Conservation (phyloP, 495 filamentous ascomycete species). For the Hypoxylon fuscum region DNA sequence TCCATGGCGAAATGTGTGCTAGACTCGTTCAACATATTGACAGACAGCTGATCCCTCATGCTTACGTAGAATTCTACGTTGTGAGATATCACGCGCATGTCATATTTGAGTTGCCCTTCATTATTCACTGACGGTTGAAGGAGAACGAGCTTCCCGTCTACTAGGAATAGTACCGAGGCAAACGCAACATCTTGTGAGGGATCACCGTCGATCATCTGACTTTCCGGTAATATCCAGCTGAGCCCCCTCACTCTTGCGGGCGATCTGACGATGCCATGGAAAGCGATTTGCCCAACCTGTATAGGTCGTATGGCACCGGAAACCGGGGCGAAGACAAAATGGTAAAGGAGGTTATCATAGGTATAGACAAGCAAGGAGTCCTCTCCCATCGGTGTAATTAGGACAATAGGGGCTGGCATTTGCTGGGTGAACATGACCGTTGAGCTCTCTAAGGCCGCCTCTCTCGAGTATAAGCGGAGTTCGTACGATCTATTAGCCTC, state of each 20-base stretch:
- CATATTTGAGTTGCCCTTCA: constrained; percentile 86
- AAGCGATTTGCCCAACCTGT: constrained; percentile 94
- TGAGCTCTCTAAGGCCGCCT: constrained; percentile 77
- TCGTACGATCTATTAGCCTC: constrained; percentile 85
- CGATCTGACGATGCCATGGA: constrained; percentile 94
- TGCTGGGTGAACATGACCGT: constrained; percentile 77
- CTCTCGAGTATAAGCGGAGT: constrained; percentile 91
- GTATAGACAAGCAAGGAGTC: constrained; percentile 97
- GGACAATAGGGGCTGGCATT: constrained; percentile 83
- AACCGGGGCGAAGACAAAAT: constrained; percentile 84
- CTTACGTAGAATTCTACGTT: constrained; percentile 94
- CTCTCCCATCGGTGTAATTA: constrained; percentile 86
- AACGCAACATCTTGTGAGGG: constrained; percentile 95
- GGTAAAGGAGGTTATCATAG: constrained; percentile 93
- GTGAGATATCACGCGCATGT: constrained; percentile 95
- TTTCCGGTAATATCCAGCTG: constrained; percentile 94
- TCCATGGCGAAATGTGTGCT: constrained; percentile 37
- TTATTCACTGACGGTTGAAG: constrained; percentile 84
- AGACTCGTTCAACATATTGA: constrained; percentile 39
- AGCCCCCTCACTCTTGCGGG: constrained; percentile 91
- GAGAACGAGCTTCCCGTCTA: constrained; percentile 94
- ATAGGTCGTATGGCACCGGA: constrained; percentile 76
- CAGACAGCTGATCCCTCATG: constrained; percentile 82
- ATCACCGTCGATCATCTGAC: constrained; percentile 89
- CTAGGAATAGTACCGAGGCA: constrained; percentile 91